Base-by-base conservation (phyloP, 176 grass and related monocot species). In the Thinopyrum elongatum region DNA sequence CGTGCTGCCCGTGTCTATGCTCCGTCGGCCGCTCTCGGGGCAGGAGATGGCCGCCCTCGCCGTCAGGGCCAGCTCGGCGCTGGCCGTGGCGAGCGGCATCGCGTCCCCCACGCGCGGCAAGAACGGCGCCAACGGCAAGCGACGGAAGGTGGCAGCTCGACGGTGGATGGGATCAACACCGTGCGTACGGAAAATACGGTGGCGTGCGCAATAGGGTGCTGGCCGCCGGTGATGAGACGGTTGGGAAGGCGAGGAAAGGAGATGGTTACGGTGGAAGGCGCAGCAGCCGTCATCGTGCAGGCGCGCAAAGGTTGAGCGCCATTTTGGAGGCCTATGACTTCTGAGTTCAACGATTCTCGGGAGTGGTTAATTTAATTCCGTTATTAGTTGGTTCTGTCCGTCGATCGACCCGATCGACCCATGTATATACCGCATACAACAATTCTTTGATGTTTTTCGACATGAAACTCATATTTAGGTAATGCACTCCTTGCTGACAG, bases 41-140 rank as follows among this genome's bases (percentile, higher is more conserved):
- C 46, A 86, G 26, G 90, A 92, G 55, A 94, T 97, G 92, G 86
- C 90, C 13, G 73, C 84, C 12, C 92, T 97, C 72, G 95, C 88
- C 46, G 28, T 82, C 70, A 92, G 81, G 57, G 92, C 88, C 67
- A 84, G 70, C 84, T 41, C 65, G 9, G 95, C 79, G 34, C 77
- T 93, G 3, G 72, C 65, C 0, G 19, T 42, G 3, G 38, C 84
- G 26, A 11, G 42, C 44, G 42, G 61, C 41, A 29, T 8, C 63
- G 6, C 15, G 13, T 70, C 65, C 41, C 25, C 65, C 44, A 25
- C 25, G 72, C 25, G 72, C 0, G 41, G 41, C 14, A 75, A 29
- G 41, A 29, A 2, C 71, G n/a, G 13, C 2, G 13, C 39, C 70
- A 49, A 10, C 26, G 4, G 44, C 26, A 76, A 17, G 42, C 26